Percentiles rank a stretch among this genome's conserved stretches.
Evolutionary conservation across 2,329 filamentous ascomycete genomes (phyloP).

Genomic region (Balansia obtecta): DNA sequence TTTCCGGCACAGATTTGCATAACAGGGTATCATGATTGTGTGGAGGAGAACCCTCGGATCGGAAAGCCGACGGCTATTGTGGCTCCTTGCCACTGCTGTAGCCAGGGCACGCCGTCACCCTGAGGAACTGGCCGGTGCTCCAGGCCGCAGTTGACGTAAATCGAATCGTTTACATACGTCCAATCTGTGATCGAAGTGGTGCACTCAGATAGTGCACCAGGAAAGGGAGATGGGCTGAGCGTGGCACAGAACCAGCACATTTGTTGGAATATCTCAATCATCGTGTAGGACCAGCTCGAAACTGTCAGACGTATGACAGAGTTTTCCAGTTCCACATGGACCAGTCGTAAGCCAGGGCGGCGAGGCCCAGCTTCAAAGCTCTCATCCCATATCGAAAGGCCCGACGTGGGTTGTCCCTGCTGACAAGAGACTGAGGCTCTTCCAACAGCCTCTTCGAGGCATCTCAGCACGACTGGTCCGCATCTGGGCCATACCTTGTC

Average conservation of each 20-base stretch:
- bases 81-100: conserved; percentile 18
- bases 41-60: conserved; percentile 7
- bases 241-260: conserved; percentile 25
- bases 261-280: conserved; percentile 24
- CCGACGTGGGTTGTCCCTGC: conserved; percentile 15
- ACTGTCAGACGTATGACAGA: conserved; percentile 19
- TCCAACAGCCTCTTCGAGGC: conserved; percentile 20
- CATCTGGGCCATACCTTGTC: conserved; percentile 21
- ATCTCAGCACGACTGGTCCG: conserved; percentile 17
- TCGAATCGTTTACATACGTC: conserved; percentile 19
- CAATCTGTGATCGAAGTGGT: conserved; percentile 19
- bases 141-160: conserved; percentile 22
- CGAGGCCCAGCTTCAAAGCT: conserved; percentile 13
- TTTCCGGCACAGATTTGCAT: too few relatives aligned
- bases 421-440: conserved; percentile 15
- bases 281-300: conserved; percentile 21
- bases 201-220: conserved; percentile 18
- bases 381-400: conserved; percentile 25
- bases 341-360: conserved; percentile 19
- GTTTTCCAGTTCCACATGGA: conserved; percentile 23
- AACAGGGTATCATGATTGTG: conserved; percentile 1
- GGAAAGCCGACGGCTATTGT: conserved; percentile 24
- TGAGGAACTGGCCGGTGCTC: conserved; percentile 19
- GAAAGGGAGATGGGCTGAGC: conserved; percentile 23
- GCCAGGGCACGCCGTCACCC: conserved; percentile 15